Conservation (phyloP, 345 rosid genomes). For the Populus ilicifolia region DNA sequence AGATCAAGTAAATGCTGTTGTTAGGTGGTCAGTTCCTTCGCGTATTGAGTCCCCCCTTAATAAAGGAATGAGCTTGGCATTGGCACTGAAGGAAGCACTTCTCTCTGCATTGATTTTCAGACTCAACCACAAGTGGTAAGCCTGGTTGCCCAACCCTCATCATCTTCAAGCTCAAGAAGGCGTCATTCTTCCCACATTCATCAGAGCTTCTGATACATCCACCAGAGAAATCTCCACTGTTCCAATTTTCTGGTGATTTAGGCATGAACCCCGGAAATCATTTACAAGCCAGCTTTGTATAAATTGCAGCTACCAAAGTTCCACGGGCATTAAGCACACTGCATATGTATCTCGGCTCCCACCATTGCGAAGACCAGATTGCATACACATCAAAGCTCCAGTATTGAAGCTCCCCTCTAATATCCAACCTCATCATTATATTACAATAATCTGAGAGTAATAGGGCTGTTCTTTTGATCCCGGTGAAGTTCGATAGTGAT, state of each 20-base stretch:
- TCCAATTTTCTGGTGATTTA: slow-evolving; percentile 10
- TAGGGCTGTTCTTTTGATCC: background rate
- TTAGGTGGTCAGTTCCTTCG: background rate
- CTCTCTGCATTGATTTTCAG: background rate
- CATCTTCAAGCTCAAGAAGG: slow-evolving; percentile 14
- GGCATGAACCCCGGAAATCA: slow-evolving; percentile 48
- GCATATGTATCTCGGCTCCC: slow-evolving; percentile 35
- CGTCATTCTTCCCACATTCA: background rate
- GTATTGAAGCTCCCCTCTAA: slow-evolving; percentile 28
- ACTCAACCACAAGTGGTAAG: fast-evolving
- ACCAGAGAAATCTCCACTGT: slow-evolving; percentile 7
- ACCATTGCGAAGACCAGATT: slow-evolving; percentile 27
- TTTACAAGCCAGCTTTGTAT: slow-evolving; percentile 15
- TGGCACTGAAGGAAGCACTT: background rate
- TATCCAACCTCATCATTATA: slow-evolving; percentile 31
- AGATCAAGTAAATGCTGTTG: slow-evolving; percentile 44
- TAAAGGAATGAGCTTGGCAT: slow-evolving; percentile 32
- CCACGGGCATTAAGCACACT: slow-evolving; percentile 25
- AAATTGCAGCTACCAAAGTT: slow-evolving; percentile 33
- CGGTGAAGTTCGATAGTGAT: slow-evolving; percentile 33
- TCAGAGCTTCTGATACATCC: slow-evolving; percentile 26
- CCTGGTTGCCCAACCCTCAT: background rate
- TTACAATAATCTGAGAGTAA: background rate
- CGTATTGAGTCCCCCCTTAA: background rate
- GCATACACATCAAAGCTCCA: background rate